phyloP scores from a whole-genome alignment of 2,329 filamentous ascomycete genomes.

The Nemania bipapillata region DNA sequence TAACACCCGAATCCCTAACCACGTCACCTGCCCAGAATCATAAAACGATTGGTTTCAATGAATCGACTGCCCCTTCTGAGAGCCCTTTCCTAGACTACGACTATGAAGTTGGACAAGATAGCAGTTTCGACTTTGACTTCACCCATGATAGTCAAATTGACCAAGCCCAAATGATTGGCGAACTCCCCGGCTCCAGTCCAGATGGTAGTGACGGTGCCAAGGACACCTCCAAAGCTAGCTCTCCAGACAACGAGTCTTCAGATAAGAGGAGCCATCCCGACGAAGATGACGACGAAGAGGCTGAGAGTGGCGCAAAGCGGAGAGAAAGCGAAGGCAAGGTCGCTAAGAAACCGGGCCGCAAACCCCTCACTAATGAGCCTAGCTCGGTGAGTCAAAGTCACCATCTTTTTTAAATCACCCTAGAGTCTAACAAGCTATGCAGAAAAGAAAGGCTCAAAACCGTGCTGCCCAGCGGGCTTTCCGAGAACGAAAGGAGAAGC shows the following conservation, averaged over 20 bases:
- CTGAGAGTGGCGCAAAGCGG: constrained; percentile 68
- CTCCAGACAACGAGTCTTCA: constrained; percentile 68
- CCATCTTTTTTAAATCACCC: constrained; percentile 31
- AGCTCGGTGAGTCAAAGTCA: constrained; percentile 79
- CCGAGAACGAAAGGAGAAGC: constrained; percentile 93
- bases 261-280: constrained; percentile 80
- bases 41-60: constrained; percentile 56
- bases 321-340: constrained; percentile 85
- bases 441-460: constrained; percentile 98
- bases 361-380: constrained; percentile 93
- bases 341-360: constrained; percentile 94
- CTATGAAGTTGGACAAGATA: constrained; percentile 78
- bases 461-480: constrained; percentile 92
- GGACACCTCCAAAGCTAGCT: constrained; percentile 64
- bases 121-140: constrained; percentile 79
- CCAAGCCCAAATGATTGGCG: constrained; percentile 72
- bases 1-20: constrained; percentile 63
- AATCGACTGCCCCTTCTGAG: constrained; percentile 69
- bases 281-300: constrained; percentile 73
- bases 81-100: constrained; percentile 87
- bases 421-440: constrained; percentile 45
- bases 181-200: constrained; percentile 67
- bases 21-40: constrained; percentile 60
- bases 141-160: constrained; percentile 65
- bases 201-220: constrained; percentile 42